Evolutionary conservation across 192 early-diverging fungal genomes (phyloP), one percentile per base, ranked within the genome.

Genomic region (Gorgonomyces haynaldii): DNA sequence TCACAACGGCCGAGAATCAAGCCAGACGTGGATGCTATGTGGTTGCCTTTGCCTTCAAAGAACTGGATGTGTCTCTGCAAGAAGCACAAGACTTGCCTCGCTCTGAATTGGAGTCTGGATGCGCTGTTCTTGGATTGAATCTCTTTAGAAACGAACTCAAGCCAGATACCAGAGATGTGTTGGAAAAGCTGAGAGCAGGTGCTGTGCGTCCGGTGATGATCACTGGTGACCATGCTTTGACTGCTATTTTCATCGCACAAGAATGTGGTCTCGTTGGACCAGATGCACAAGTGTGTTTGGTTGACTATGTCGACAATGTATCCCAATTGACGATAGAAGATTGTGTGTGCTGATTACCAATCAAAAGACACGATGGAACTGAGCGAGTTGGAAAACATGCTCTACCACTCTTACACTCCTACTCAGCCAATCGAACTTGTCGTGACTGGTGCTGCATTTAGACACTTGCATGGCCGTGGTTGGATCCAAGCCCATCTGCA

Each of bases 91-190:
- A n/a, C n/a, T n/a, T n/a, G n/a, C n/a, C n/a, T n/a, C n/a, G n/a
- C n/a, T n/a, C n/a, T 13, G 61, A 70, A n/a, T 42, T 86, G 43
- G 87, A 88, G 53, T 12, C 40, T 7, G 67, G 60, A 2, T 67
- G 66, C 35, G 43, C 49, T 10, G 62, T 79, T 37, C 46, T 67
- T 7, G 82, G 81, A 5, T 71, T 89, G 41, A 55, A 85, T 2
- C 53, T 87, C 54, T 87, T 89, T 55, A 62, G 82, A 16, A 89
- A 89, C 63, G 72, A 70, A 64, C 65, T 89, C 23, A 85, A 86
- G 56, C 56, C 58, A 4, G 83, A 86, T 58, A 85, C 86, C 0
- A 45, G 54, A 2, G 68, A 67, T 9, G 81, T 83, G 9, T 74
- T 89, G 30, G 56, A 66, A 9, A 71, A 81, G 42, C 67, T 89